Evolutionary conservation across 2,329 filamentous ascomycete species (phyloP), one percentile per base, ranked within the genome.

Genomic region (Ophiocordyceps robertsii): DNA sequence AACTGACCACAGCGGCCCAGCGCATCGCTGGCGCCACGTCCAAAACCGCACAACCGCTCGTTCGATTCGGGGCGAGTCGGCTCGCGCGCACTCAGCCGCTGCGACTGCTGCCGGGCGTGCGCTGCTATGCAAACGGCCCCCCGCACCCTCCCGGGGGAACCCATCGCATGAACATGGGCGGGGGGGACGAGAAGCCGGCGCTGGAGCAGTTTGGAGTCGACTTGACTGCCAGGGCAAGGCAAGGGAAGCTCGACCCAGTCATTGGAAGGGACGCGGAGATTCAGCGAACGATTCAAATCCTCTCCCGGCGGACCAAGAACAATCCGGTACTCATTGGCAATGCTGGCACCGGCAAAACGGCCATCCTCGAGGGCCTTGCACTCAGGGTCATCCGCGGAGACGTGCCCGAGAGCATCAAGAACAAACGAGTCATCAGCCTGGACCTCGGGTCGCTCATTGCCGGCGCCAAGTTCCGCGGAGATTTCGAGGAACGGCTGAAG

Each of bases 401-500:
- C 63, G 89, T 96, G 0, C 90, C 92, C 0, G 92, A 96, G 62
- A 94, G 86, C 51, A 83, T 98, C 59, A 95, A 95, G 64, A 82
- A 95, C 53, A 96, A 96, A 63, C 73, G 81, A 42, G 90, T 98
- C 21, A 77, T 96, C 43, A 77, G 82, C 7, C 64, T 96, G 32
- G 92, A 98, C 54, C 71, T 98, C 6, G 92, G 92, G 2, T 87
- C 86, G 31, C 74, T 98, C 14, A 95, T 98, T 53, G 92, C 92
- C 2, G 92, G 92, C 39, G 89, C 92, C 37, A 96, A 95, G 56
- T 98, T 92, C 54, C 71, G 92, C 39, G 92, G 92, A 39, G 92
- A 98, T 53, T 96, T 98, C 46, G 92, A 98, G 59, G 92, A 98
- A 59, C 73, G 92, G 36, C 59, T 96, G 46, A 96, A 96, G 61